phyloP scores from a whole-genome alignment of 2,329 filamentous ascomycete species.

The Bipolaris zeicola region DNA sequence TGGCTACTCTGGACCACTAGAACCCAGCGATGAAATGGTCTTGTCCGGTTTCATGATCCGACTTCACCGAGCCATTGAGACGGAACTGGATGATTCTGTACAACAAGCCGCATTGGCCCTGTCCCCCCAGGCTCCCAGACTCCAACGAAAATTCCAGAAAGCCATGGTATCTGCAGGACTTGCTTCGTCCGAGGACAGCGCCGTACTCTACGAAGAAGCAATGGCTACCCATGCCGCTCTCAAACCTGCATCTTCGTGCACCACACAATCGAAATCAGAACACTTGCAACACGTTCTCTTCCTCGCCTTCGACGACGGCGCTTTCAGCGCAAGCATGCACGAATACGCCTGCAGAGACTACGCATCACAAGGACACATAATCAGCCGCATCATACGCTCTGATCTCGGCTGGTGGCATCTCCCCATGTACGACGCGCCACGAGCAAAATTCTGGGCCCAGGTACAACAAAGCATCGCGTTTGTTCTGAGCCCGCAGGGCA shows the following conservation, averaged over 20 bases:
- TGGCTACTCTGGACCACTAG: conserved; percentile 11
- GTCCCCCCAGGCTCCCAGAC: conserved; percentile 19
- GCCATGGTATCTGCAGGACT: conserved; percentile 25
- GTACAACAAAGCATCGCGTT: conserved; percentile 29
- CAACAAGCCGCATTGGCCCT: conserved; percentile 23
- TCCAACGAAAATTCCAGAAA: conserved; percentile 23
- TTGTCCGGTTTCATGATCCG: conserved; percentile 24
- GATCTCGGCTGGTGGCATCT: conserved; percentile 36
- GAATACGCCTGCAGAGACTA: conserved; percentile 9
- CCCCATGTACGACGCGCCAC: conserved; percentile 24
- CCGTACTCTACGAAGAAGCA: conserved; percentile 25
- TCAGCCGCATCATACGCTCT: conserved; percentile 14
- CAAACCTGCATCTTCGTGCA: conserved; percentile 5
- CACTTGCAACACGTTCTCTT: conserved; percentile 27
- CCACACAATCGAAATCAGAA: not conserved
- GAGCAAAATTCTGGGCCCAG: conserved; percentile 31
- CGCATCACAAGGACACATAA: conserved; percentile 11
- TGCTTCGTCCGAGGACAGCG: conserved; percentile 1
- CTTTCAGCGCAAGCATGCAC: conserved; percentile 31
- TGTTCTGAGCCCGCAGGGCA: conserved; percentile 13
- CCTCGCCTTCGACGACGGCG: conserved; percentile 33
- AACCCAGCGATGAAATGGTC: conserved; percentile 21
- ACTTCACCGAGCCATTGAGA: conserved; percentile 22
- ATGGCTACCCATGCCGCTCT: conserved; percentile 8
- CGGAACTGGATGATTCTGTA: conserved; percentile 18